phyloP scores from a whole-genome alignment of 2,329 filamentous ascomycete genomes.

The Verruconis gallopava region DNA sequence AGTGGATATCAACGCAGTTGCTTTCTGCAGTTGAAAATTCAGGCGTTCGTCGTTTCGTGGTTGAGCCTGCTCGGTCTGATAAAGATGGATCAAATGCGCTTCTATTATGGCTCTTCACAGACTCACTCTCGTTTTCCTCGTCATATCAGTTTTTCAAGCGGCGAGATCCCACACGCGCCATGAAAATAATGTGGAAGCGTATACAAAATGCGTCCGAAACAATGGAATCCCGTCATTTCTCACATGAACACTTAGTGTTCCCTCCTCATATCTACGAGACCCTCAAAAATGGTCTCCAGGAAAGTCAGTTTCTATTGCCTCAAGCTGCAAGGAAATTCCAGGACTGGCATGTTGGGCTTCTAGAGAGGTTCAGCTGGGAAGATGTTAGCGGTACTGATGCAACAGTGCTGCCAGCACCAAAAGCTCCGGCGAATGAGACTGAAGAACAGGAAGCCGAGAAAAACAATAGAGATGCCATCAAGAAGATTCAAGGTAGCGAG shows the following conservation, averaged over 20 bases:
- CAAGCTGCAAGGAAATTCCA: slow-evolving; percentile 43
- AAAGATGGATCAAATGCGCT: background rate
- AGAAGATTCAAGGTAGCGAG: background rate
- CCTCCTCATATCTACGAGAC: slow-evolving; percentile 37
- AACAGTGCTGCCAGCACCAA: background rate
- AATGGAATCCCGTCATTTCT: slow-evolving; percentile 20
- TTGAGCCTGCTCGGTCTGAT: slow-evolving; percentile 36
- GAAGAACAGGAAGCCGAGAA: background rate
- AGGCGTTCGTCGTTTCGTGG: slow-evolving; percentile 43
- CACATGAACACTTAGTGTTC: slow-evolving; percentile 39
- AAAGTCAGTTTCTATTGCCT: slow-evolving; percentile 42
- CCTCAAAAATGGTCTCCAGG: slow-evolving; percentile 32
- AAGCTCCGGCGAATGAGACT: background rate
- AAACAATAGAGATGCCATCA: background rate
- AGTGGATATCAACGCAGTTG: slow-evolving; percentile 43
- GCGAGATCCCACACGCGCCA: slow-evolving; percentile 33
- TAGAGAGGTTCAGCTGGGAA: slow-evolving; percentile 36
- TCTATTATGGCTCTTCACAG: slow-evolving; percentile 46
- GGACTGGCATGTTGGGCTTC: slow-evolving; percentile 54
- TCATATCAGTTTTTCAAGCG: slow-evolving; percentile 17
- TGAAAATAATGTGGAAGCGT: slow-evolving; percentile 44
- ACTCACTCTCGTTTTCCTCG: slow-evolving; percentile 43
- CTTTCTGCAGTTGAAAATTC: slow-evolving; percentile 42
- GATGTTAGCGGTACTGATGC: background rate
- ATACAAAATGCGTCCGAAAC: slow-evolving; percentile 21